A percentile compares a stretch with the other conserved stretches of the same genome.
Evolutionary conservation across 2,329 filamentous ascomycete species (phyloP).

Genomic region (Calonectria pteridis): DNA sequence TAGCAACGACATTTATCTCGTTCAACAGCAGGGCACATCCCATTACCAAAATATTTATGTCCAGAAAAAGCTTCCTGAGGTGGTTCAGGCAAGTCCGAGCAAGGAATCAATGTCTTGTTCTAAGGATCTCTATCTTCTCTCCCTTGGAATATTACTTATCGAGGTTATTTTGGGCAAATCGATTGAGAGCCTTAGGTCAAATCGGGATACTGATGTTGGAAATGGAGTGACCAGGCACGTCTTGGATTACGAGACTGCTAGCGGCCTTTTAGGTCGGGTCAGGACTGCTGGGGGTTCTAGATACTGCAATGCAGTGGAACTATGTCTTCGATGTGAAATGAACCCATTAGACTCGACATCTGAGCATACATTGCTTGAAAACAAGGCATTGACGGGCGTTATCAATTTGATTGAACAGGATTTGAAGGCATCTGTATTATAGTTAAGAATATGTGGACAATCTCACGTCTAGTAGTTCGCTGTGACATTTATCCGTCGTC

Average conservation of each 20-base stretch:
- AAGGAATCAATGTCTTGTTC: not conserved
- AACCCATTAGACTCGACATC: no score
- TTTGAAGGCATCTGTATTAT: not conserved
- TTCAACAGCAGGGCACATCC: not conserved
- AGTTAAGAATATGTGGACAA: not conserved
- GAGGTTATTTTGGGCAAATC: slow-evolving; percentile 2
- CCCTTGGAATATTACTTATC: slow-evolving; percentile 13
- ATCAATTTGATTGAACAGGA: not conserved
- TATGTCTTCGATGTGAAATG: not conserved
- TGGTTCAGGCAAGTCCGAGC: no score
- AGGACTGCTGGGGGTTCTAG: not conserved
- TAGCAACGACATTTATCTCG: not conserved
- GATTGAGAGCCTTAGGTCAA: not conserved
- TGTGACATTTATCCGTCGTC: not conserved
- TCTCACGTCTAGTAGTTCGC: not conserved
- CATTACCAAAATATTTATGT: not conserved
- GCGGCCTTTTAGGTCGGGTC: not conserved
- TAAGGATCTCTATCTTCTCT: not conserved
- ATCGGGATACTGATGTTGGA: no score
- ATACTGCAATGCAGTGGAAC: not conserved
- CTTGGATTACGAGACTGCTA: not conserved
- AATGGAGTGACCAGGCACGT: not conserved
- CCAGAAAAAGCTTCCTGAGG: not conserved
- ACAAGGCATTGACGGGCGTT: not conserved
- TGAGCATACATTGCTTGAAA: not conserved